A percentile compares a stretch with the other conserved stretches of the same genome.
Evolutionary conservation across 371 early-diverging fungal species (phyloP).

Genomic region (Chytridiales sp.): DNA sequence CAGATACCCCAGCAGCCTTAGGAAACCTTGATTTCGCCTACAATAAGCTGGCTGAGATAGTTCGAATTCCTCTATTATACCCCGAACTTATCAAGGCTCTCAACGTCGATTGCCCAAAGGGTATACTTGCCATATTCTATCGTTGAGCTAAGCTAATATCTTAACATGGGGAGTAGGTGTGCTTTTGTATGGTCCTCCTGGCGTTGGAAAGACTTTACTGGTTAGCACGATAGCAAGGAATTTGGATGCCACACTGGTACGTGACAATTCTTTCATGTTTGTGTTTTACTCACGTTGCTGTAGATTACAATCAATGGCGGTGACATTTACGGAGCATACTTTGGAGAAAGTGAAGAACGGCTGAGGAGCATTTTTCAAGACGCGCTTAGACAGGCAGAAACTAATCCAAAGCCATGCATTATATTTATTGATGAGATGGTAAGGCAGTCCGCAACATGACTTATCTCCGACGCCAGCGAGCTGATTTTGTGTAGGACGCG

Average conservation of each 20-base stretch:
- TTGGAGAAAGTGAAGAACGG: slow-evolving; percentile 93
- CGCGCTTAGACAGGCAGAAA: slow-evolving; percentile 56
- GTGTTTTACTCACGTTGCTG: too few relatives aligned
- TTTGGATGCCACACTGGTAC: slow-evolving; percentile 63
- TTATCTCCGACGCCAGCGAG: not conserved
- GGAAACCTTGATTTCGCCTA: slow-evolving; percentile 32
- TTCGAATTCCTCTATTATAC: slow-evolving; percentile 76
- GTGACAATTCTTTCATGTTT: not conserved
- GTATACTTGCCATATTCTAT: slow-evolving; percentile 25
- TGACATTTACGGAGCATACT: slow-evolving; percentile 85
- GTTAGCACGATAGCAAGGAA: slow-evolving; percentile 66
- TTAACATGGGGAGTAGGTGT: slow-evolving; percentile 54
- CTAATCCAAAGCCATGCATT: slow-evolving; percentile 60
- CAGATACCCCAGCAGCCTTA: too few relatives aligned
- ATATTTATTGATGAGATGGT: slow-evolving; percentile 99
- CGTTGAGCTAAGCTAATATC: slow-evolving; percentile 11
- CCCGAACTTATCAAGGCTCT: slow-evolving; percentile 62
- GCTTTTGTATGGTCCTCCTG: slow-evolving; percentile 90
- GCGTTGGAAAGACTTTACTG: slow-evolving; percentile 92
- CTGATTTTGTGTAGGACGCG: slow-evolving; percentile 70
- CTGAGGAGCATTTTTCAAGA: slow-evolving; percentile 81
- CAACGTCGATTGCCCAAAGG: slow-evolving; percentile 81
- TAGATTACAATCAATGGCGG: slow-evolving; percentile 73
- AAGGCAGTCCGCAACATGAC: slow-evolving; percentile 21
- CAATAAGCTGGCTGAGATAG: slow-evolving; percentile 64